Evolutionary conservation across 306 rosid genomes (phyloP), one percentile per base, ranked within the genome.

Genomic region (Spatholobus suberectus): DNA sequence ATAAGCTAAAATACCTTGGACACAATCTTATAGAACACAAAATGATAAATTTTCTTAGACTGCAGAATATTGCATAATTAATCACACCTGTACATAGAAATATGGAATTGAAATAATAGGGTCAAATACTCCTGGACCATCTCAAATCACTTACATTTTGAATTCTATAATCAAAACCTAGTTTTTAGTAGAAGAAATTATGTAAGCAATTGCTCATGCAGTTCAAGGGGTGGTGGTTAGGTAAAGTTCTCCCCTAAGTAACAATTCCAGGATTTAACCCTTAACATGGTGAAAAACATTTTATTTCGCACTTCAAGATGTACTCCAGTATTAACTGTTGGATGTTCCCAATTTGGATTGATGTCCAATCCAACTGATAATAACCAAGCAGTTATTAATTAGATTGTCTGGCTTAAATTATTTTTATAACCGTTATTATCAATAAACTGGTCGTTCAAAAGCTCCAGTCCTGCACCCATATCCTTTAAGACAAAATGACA

Each of bases 1-100:
- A 73, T 43, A 8, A 70, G 80, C 37, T 55, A 75, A 79, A 23
- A 73, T 65, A 38, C 12, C 63, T 67, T 23, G 5, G 75, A 75
- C 44, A 65, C 32, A 49, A 49, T 44, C 59, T 41, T 37, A 51
- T 37, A 34, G 13, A 24, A 20, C 13, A 62, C 8, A 37, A 54
- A 58, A 43, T 23, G 54, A 23, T 13, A 41, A 4, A 15, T 12
- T 38, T 51, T 63, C 69, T 71, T 12, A 77, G 55, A 63, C 32
- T 18, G 55, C 49, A 78, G 13, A 52, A 20, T 34, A 34, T 75
- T 76, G 71, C 78, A 81, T 26, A 41, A 27, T 24, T 40, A 21
- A 68, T 8, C 35, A 73, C 11, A 20, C 11, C 54, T 14, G 35
- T 20, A 24, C 9, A 73, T 47, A 46, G 34, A 46, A 58, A 44